These are phyloP conservation scores for Akebia trifoliata DNA, from an alignment of 164 flowering plant species.

Conservation along the genomic window DNA sequence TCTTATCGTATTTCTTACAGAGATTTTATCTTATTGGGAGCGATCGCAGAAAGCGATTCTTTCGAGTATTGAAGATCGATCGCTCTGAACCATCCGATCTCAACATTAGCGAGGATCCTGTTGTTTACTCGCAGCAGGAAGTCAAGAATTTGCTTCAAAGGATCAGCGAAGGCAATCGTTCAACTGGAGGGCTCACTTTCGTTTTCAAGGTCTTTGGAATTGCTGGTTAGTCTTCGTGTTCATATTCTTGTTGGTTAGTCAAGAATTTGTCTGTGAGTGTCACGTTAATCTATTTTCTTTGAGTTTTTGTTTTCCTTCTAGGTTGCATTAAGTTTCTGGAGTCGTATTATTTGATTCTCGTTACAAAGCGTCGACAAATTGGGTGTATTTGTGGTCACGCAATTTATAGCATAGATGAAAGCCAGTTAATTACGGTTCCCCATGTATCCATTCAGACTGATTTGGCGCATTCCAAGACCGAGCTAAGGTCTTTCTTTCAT, in stretches of 20 bases:
- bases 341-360: conserved; percentile 84
- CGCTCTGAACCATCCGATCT: conserved; percentile 91
- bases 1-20: conserved; percentile 27
- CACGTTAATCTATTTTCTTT: no score
- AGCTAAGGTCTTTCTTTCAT: conserved; percentile 54
- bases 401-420: conserved; percentile 86
- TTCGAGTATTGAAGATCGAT: conserved; percentile 88
- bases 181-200: conserved; percentile 77
- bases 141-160: conserved; percentile 83
- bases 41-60: conserved; percentile 70
- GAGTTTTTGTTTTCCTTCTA: conserved; percentile 14
- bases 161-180: conserved; percentile 86
- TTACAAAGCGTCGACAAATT: conserved; percentile 88
- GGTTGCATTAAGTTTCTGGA: conserved; percentile 96
- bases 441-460: conserved; percentile 87
- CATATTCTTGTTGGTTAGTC: not conserved
- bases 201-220: conserved; percentile 85
- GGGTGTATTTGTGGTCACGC: conserved; percentile 96
- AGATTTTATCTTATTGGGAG: conserved; percentile 89
- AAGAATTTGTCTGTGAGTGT: not conserved
- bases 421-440: conserved; percentile 79
- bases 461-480: conserved; percentile 87
- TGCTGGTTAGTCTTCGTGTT: conserved; percentile 50
- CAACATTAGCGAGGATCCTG: conserved; percentile 93
- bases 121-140: conserved; percentile 86